Conservation (phyloP, 805 yeast species). For the Candida nonsorbophila region DNA sequence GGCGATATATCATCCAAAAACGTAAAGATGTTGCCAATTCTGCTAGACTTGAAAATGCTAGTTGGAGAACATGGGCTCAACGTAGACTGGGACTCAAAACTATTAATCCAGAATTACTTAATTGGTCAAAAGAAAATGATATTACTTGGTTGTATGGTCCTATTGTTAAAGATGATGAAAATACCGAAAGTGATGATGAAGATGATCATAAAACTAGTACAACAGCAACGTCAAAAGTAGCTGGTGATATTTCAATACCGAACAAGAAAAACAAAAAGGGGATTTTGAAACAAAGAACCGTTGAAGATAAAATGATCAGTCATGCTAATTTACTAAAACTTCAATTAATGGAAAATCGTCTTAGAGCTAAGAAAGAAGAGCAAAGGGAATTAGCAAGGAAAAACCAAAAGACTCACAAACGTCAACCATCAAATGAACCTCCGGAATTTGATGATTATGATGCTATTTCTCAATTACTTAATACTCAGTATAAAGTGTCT, state of each 20-base stretch:
- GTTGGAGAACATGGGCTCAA: conserved; percentile 96
- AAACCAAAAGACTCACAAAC: conserved; percentile 7
- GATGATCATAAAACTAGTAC: conserved; percentile 10
- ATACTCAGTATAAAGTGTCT: conserved; percentile 29
- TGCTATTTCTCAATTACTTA: conserved; percentile 38
- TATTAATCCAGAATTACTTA: conserved; percentile 83
- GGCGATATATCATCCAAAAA: conserved; percentile 86
- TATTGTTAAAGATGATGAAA: conserved; percentile 42
- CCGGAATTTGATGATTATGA: conserved; percentile 41
- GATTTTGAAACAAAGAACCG: conserved; percentile 80
- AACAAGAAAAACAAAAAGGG: conserved; percentile 53
- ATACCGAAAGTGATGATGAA: conserved; percentile 14
- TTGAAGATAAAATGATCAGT: conserved; percentile 72
- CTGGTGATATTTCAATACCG: conserved; percentile 41
- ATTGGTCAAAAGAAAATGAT: conserved; percentile 96
- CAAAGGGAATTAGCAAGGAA: conserved; percentile 7
- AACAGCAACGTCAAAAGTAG: conserved; percentile 39
- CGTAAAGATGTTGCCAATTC: conserved; percentile 73
- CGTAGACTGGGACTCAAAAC: conserved; percentile 62
- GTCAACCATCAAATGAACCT: conserved; percentile 18
- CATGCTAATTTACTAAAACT: conserved; percentile 45
- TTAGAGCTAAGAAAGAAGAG: conserved; percentile 27
- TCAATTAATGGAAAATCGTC: conserved; percentile 33
- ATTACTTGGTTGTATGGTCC: conserved; percentile 99
- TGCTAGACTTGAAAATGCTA: conserved; percentile 48